Evolutionary conservation across 768 basidiomycete genomes (phyloP), one percentile per base, ranked within the genome.

Genomic region (Tephrocybe sp.): DNA sequence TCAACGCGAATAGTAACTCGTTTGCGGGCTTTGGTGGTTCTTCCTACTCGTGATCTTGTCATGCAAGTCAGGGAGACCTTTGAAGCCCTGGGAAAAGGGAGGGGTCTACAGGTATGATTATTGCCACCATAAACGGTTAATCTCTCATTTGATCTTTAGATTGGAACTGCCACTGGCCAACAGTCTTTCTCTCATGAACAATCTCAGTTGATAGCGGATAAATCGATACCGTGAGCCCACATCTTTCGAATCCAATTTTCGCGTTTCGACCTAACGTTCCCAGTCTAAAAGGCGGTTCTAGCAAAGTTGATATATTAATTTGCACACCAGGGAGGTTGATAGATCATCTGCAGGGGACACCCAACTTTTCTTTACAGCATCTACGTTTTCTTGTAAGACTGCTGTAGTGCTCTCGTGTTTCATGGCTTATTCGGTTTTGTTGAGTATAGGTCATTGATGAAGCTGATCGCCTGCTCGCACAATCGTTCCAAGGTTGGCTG

Each of bases 401-500:
- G 24, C 13, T 45, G 33, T 21, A 7, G 4, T 24, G 31, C 42
- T 19, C 21, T 33, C 22, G 25, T 47, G 8, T 30, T 45, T 40
- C 3, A 16, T 21, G 29, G 24, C 18, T 46, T 38, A 19, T 21
- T 44, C 13, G 40, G 40, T 9, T 19, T n/a, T n/a, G n/a, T n/a
- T 31, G 11, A 48, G 7, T 33, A 9, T 50, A 95, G 93, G 85
- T 98, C 23, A 91, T 99, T 48, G 97, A 99, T 65, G 97, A 99
- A 69, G 97, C 97, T 0, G 97, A 99, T 63, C 82, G 94, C n/a
- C 76, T 99, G 0, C 76, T 99, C 8, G 87, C 89, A 9, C 94
- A 97, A 64, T 92, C 91, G 1, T 98, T 97, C 69, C 94, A 98
- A 66, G 90, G 92, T 63, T 99, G 94, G 95, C 72, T 98, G 2